Evolutionary conservation across 2,329 filamentous ascomycete genomes (phyloP).

Genomic region (Neofusicoccum cordaticola): DNA sequence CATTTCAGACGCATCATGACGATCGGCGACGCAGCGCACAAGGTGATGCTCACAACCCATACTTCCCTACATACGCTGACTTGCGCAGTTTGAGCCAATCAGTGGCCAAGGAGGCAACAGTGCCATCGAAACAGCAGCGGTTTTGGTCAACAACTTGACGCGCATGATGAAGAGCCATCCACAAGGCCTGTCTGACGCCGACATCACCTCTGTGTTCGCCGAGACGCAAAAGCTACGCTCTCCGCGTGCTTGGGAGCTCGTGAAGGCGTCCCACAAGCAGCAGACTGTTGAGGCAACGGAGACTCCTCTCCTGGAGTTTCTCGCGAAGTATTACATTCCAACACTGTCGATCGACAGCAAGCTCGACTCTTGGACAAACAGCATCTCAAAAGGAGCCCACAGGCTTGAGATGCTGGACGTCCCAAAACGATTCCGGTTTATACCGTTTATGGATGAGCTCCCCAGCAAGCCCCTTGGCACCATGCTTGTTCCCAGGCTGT

Average conservation of each 20-base stretch:
- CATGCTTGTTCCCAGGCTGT: not conserved
- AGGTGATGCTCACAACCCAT: conserved; percentile 26
- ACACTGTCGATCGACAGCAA: not conserved
- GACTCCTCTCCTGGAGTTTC: not conserved
- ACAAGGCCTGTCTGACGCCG: not conserved
- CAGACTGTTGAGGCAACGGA: conserved; percentile 9
- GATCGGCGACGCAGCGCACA: conserved; percentile 45
- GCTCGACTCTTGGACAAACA: not conserved
- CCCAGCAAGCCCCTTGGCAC: conserved; percentile 4
- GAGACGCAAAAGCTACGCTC: not conserved
- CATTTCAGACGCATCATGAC: conserved; percentile 39
- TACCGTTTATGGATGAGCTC: conserved; percentile 14
- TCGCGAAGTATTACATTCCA: conserved; percentile 16
- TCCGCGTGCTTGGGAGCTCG: not conserved
- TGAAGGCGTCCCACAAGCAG: not conserved
- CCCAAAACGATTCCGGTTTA: not conserved
- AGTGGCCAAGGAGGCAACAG: conserved; percentile 25
- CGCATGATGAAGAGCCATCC: not conserved
- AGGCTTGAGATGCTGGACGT: conserved; percentile 12
- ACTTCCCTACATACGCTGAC: not conserved
- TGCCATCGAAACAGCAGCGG: conserved; percentile 24
- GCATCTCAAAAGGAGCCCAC: conserved; percentile 1
- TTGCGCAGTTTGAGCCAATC: conserved; percentile 20
- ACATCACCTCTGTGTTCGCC: not conserved
- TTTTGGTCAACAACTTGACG: conserved; percentile 17